A percentile compares a stretch with the other conserved stretches of the same genome.
Evolutionary conservation across 106 monocot species (phyloP).

Genomic region (Alisma plantagoaquatica): DNA sequence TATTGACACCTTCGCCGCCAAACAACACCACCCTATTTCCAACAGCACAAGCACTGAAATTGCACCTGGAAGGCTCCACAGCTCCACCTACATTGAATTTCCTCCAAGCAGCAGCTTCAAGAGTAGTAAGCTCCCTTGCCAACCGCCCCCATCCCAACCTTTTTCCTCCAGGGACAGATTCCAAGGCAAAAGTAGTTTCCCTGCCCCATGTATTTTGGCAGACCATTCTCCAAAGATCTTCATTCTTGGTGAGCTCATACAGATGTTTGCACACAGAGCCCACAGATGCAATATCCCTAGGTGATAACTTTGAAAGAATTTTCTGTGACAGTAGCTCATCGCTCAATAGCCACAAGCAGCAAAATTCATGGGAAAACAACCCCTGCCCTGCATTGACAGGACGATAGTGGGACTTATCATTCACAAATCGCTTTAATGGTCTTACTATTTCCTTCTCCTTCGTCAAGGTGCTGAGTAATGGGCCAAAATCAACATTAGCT

Average conservation of each 20-base stretch:
- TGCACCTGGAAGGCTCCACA: conserved; percentile 93
- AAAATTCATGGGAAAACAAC: conserved; percentile 47
- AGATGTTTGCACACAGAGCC: conserved; percentile 66
- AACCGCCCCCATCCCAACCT: conserved; percentile 71
- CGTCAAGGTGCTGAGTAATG: conserved; percentile 29
- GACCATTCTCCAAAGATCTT: conserved; percentile 89
- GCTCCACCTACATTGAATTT: conserved; percentile 80
- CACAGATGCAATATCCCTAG: conserved; percentile 80
- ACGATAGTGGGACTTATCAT: conserved; percentile 17
- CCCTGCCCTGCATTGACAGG: conserved; percentile 24
- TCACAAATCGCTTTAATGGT: conserved; percentile 5
- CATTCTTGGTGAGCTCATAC: conserved; percentile 49
- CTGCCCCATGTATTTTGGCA: conserved; percentile 93
- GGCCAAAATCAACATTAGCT: conserved; percentile 73
- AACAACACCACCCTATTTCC: conserved; percentile 91
- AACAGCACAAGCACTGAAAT: conserved; percentile 94
- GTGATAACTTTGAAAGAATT: conserved; percentile 63
- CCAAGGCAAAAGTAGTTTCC: conserved; percentile 64
- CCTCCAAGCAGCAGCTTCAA: conserved; percentile 86
- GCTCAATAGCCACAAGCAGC: conserved; percentile 58
- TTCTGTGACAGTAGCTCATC: conserved; percentile 87
- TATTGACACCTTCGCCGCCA: conserved; percentile 93
- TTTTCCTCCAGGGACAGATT: conserved; percentile 51
- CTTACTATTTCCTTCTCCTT: conserved; percentile 36
- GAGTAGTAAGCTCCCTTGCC: conserved; percentile 82